phyloP scores from a whole-genome alignment of 441 rosid species.

The Mallotus repandus region DNA sequence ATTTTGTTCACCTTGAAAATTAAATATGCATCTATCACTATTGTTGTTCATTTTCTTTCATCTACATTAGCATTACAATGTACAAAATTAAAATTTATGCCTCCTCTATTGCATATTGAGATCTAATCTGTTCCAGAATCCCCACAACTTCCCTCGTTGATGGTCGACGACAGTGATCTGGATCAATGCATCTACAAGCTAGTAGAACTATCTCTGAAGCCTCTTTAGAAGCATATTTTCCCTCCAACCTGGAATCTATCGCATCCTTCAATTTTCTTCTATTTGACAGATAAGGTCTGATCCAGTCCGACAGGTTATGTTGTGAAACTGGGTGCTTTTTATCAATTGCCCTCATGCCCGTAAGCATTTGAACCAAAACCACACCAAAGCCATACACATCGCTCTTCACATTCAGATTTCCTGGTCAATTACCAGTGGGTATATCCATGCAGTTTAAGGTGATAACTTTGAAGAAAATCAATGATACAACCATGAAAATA shows the following conservation, averaged over 20 bases:
- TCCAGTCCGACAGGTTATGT: not conserved
- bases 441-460: too few species aligned
- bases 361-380: slow-evolving; percentile 8
- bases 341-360: slow-evolving; percentile 5
- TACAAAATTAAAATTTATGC: too few species aligned
- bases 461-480: too few species aligned
- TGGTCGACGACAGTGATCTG: not conserved
- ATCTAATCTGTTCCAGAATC: not conserved
- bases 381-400: slow-evolving; percentile 16
- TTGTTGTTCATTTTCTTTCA: too few species aligned
- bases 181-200: not conserved
- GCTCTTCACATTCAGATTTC: slow-evolving; percentile 10
- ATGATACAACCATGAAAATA: not conserved
- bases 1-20: too few species aligned
- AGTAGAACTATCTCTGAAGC: not conserved
- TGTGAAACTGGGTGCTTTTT: not conserved
- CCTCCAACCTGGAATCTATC: slow-evolving; percentile 10
- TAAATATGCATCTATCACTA: too few species aligned
- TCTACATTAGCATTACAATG: too few species aligned
- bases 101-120: not conserved
- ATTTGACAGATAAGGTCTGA: not conserved
- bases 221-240: not conserved
- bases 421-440: not conserved
- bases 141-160: slow-evolving; percentile 3
- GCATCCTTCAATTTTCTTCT: not conserved